A percentile compares a stretch with the other conserved stretches of the same genome.
These are phyloP conservation scores for Podochytrium sp. DNA, from an alignment of 192 early-diverging fungal genomes.

Conservation along the genomic window DNA sequence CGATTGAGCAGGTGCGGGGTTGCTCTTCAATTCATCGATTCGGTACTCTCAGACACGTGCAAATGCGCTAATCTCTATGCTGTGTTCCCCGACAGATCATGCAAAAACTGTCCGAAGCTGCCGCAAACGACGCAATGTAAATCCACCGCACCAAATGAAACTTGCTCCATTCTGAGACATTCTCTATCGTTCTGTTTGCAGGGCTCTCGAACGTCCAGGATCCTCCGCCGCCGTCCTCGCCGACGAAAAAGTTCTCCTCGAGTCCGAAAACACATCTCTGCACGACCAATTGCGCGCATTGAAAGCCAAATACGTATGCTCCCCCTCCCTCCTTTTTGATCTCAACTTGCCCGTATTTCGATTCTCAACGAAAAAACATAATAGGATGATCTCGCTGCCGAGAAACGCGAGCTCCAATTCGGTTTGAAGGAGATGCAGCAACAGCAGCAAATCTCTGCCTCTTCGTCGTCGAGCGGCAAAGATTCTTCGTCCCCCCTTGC, in stretches of 20 bases:
- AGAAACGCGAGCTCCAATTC: conserved; percentile 72
- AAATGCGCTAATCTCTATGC: neutral
- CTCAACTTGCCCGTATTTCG: too few relatives aligned
- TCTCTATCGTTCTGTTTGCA: neutral
- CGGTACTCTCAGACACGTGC: neutral
- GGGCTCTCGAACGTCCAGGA: neutral
- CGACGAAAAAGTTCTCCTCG: conserved; percentile 30
- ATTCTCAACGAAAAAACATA: too few relatives aligned
- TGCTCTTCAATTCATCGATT: neutral
- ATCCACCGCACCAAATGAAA: neutral
- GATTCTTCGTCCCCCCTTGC: neutral
- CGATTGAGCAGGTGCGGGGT: conserved; percentile 76
- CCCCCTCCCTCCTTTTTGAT: neutral
- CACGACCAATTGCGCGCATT: conserved; percentile 26
- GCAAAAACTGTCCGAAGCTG: neutral
- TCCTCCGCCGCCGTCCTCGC: conserved; percentile 1
- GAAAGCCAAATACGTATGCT: conserved; percentile 38
- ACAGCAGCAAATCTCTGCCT: conserved; percentile 63
- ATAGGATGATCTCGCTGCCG: conserved; percentile 74
- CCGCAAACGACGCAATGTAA: neutral
- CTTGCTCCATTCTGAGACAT: neutral
- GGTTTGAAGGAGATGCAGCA: conserved; percentile 83
- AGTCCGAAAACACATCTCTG: conserved; percentile 29
- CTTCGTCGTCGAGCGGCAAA: conserved; percentile 64
- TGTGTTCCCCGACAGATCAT: neutral